phyloP scores from a whole-genome alignment of 495 filamentous ascomycete genomes.

The Penicillium turbatum region DNA sequence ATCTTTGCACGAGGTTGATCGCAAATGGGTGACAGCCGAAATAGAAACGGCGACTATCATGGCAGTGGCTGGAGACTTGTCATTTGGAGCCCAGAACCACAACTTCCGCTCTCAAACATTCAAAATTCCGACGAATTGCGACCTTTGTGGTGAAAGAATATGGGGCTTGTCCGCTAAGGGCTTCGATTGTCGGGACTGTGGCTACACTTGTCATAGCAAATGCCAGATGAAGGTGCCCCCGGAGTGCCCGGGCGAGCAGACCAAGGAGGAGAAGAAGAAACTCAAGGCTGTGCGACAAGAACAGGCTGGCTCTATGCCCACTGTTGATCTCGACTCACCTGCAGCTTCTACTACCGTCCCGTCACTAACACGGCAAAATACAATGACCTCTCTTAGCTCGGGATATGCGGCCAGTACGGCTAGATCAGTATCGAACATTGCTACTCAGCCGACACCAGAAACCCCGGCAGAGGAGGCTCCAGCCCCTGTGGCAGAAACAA shows the following conservation, averaged over 20 bases:
- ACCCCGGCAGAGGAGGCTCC: constrained; percentile 33
- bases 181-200: constrained; percentile 91
- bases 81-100: constrained; percentile 84
- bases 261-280: constrained; percentile 91
- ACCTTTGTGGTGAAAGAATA: constrained; percentile 91
- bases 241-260: constrained; percentile 88
- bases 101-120: constrained; percentile 97
- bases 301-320: constrained; percentile 58
- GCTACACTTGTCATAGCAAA: constrained; percentile 97
- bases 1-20: constrained; percentile 78
- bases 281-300: constrained; percentile 78
- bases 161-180: constrained; percentile 96
- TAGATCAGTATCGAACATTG: constrained; percentile 61
- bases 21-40: constrained; percentile 79
- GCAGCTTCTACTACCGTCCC: constrained; percentile 41
- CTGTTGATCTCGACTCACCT: constrained; percentile 31
- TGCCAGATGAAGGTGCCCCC: constrained; percentile 98
- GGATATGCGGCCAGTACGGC: constrained; percentile 78
- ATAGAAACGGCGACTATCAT: constrained; percentile 90
- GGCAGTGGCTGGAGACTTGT: constrained; percentile 80
- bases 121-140: constrained; percentile 98
- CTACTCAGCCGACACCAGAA: constrained; percentile 36
- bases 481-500: constrained; percentile 30
- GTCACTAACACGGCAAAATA: constrained; percentile 72
- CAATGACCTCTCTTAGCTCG: constrained; percentile 89